Percentiles rank a stretch among this genome's conserved stretches.
Evolutionary conservation across 495 filamentous ascomycete species (phyloP).

Genomic region (Friedmanniomyces endolithicus): DNA sequence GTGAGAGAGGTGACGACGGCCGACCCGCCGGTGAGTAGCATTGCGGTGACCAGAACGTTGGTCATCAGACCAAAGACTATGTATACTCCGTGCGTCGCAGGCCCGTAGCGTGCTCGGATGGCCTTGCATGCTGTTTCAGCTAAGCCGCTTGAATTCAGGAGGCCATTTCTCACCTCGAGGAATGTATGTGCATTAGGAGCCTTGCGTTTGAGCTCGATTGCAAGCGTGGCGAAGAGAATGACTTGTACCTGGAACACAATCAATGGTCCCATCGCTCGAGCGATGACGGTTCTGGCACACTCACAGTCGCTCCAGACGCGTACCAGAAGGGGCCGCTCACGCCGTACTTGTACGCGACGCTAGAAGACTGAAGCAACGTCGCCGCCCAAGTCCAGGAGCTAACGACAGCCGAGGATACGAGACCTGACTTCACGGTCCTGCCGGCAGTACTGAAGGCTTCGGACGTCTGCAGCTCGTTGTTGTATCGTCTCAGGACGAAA

Average conservation of each 20-base stretch:
- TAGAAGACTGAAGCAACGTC: constrained; percentile 69
- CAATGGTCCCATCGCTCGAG: not conserved
- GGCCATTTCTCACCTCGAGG: not conserved
- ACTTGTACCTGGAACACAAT: constrained; percentile 43
- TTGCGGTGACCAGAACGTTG: constrained; percentile 58
- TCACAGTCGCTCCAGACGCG: constrained; percentile 46
- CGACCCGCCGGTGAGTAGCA: constrained; percentile 83
- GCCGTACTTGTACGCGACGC: constrained; percentile 84
- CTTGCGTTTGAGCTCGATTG: constrained; percentile 80
- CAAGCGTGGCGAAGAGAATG: constrained; percentile 81
- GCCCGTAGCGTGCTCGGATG: constrained; percentile 42
- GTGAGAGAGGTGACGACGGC: constrained; percentile 77
- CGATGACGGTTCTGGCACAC: not conserved
- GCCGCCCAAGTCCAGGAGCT: constrained; percentile 93
- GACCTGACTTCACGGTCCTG: constrained; percentile 81
- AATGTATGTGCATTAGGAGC: constrained; percentile 47
- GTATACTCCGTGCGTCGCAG: constrained; percentile 31
- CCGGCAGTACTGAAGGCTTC: constrained; percentile 97
- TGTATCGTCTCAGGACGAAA: constrained; percentile 48
- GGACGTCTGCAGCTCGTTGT: constrained; percentile 86
- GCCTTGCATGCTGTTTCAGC: constrained; percentile 31
- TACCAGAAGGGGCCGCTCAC: constrained; percentile 94
- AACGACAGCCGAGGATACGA: constrained; percentile 92
- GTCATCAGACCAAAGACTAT: constrained; percentile 36
- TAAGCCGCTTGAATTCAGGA: not conserved